Conservation (phyloP, 768 basidiomycete genomes). For the Tulasnella sp. region DNA sequence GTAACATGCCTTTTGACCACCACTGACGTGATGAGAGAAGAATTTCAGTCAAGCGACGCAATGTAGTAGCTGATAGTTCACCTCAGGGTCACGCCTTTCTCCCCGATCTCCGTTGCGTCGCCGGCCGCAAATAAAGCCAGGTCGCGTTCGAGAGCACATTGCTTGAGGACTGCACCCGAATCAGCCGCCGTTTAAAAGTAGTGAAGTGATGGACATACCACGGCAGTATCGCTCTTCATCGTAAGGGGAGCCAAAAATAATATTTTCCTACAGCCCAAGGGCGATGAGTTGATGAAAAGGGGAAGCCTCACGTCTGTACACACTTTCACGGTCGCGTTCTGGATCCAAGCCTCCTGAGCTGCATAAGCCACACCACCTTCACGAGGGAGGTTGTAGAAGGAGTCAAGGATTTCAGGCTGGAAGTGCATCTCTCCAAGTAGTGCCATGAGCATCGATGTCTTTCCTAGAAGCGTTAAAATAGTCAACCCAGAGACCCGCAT, state of each 20-base stretch:
- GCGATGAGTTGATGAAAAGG: background rate
- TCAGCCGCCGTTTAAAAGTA: background rate
- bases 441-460: constrained; percentile 33
- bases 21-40: constrained; percentile 33
- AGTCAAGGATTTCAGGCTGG: constrained; percentile 39
- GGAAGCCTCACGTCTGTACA: background rate
- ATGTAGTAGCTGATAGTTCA: constrained; percentile 11
- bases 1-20: constrained; percentile 52
- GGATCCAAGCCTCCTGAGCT: constrained; percentile 81
- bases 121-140: constrained; percentile 53
- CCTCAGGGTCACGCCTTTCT: constrained; percentile 60
- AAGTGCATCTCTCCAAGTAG: constrained; percentile 43
- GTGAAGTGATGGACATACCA: constrained; percentile 31
- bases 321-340: constrained; percentile 70
- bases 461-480: constrained; percentile 20
- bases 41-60: background rate
- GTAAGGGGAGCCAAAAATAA: constrained; percentile 46
- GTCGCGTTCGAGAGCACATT: constrained; percentile 45
- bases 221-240: constrained; percentile 44
- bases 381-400: constrained; percentile 68
- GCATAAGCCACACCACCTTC: constrained; percentile 69
- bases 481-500: background rate
- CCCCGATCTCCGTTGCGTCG: constrained; percentile 66
- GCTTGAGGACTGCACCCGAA: constrained; percentile 36
- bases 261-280: constrained; percentile 48